A percentile compares a stretch with the other conserved stretches of the same genome.
These are phyloP conservation scores for Ascochyta clinopodiicola DNA, from an alignment of 2,329 filamentous ascomycete genomes.

Conservation along the genomic window DNA sequence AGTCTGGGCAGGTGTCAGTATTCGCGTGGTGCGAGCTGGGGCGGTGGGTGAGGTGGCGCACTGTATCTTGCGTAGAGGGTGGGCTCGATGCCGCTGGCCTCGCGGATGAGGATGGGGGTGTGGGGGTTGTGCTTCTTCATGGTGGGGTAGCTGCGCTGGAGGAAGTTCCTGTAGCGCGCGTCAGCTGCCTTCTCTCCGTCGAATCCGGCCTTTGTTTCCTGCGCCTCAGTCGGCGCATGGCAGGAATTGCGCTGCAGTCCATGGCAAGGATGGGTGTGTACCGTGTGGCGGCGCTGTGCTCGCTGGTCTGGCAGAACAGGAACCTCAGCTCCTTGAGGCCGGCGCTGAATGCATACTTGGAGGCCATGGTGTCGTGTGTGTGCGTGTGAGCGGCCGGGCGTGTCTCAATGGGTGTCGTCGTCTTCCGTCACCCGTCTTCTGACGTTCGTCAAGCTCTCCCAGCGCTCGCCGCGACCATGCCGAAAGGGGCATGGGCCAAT, in stretches of 20 bases:
- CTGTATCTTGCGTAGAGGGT: constrained; percentile 93
- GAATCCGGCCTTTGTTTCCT: neutral
- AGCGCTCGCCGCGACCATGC: constrained; percentile 18
- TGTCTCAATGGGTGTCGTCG: constrained; percentile 24
- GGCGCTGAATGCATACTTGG: constrained; percentile 90
- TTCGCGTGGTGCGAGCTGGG: neutral
- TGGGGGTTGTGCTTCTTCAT: constrained; percentile 99
- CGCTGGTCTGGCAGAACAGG: constrained; percentile 92
- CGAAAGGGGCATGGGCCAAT: constrained; percentile 22
- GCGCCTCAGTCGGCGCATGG: no score
- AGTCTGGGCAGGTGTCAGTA: constrained; percentile 54
- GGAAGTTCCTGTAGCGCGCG: constrained; percentile 72
- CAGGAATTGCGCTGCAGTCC: no score
- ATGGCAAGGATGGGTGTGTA: constrained; percentile 50
- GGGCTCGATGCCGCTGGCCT: constrained; percentile 83
- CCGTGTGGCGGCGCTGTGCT: constrained; percentile 89
- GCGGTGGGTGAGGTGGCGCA: constrained; percentile 52
- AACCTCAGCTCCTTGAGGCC: constrained; percentile 95
- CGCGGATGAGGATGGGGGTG: constrained; percentile 92
- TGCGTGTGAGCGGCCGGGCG: constrained; percentile 1
- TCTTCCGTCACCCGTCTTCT: constrained; percentile 8
- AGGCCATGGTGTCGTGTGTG: constrained; percentile 69
- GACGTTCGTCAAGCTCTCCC: constrained; percentile 13
- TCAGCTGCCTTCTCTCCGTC: constrained; percentile 15
- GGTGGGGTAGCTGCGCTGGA: constrained; percentile 89